Base-by-base conservation (phyloP, 306 rosid genomes). In the Argentina anserina region DNA sequence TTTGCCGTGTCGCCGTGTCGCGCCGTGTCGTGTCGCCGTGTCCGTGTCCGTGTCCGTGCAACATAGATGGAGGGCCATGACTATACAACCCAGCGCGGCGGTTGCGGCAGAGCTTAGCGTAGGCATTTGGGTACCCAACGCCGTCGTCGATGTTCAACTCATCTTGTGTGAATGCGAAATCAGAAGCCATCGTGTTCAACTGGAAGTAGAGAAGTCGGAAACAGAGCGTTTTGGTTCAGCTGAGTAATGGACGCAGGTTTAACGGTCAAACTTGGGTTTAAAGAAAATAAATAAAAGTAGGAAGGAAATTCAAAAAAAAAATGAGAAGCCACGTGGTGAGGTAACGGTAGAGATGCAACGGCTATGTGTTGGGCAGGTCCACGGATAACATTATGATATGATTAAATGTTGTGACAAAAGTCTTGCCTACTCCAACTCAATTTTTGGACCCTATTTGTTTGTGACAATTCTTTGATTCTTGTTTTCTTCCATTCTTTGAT, bases 31-130 rank as follows among this genome's bases (percentile, higher is more conserved):
- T n/a, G n/a, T n/a, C n/a, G n/a, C n/a, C n/a, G n/a, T n/a, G n/a
- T n/a, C n/a, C n/a, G n/a, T n/a, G n/a, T n/a, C n/a, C n/a, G n/a
- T n/a, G n/a, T n/a, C n/a, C n/a, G n/a, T n/a, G n/a, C n/a, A n/a
- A n/a, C n/a, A n/a, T n/a, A n/a, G n/a, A n/a, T n/a, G n/a, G 97
- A 79, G 97, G 97, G 43, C 96, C 99, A 81, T 59, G 79, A 67
- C 79, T 64, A 75, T 83, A 95, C 28, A 93, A 82, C 75, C 83
- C 69, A 52, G 81, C 74, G 33, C 80, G 49, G 33, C 84, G 87
- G 45, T 87, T 86, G 0, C 91, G 87, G 75, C 92, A 95, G 83
- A 90, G 90, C 85, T 77, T 86, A 0, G 87, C 90, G 40, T 80
- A 91, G 69, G 93, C 89, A 81, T 86, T 86, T 3, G 99, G 97